Base-by-base conservation (phyloP, 306 rosid species). In the Leucaena leucocephala region DNA sequence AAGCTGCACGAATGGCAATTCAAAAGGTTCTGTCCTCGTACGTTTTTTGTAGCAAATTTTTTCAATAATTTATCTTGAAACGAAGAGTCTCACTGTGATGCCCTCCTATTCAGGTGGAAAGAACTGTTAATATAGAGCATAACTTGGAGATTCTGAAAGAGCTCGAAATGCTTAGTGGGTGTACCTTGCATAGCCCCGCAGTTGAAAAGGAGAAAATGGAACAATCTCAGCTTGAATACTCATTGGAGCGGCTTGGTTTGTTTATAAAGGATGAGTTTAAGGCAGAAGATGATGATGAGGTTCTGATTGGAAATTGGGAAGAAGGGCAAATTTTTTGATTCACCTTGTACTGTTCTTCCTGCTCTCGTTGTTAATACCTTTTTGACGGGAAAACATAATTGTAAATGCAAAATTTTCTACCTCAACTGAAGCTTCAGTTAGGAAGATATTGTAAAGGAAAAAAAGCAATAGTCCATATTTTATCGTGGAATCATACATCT, bases 241-340 rank as follows among this genome's bases (percentile, higher is more conserved):
- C 92, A 3, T 79, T 95, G 84, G 93, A 91, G 91, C 88, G 82
- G 79, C 87, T 95, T 6, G 99, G 99, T 57, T 78, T 95, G 71
- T 93, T 88, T 63, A 80, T 91, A 36, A 95, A 93, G 82, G 89
- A 86, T n/a, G 98, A 91, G 17, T 82, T 68, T 46, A 39, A 71
- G 3, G 89, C 75, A 15, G 88, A 85, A 2, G 92, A 87, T 13
- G 92, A 86, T 22, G 97, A 92, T 49, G 93, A 84, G 80, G 54
- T 79, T 62, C 70, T 65, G 64, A 86, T 67, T 39, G 82, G 21
- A 33, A 84, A 55, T 55, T 82, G 87, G 48, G 94, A 92, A 81
- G 96, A 90, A 76, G 97, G 94, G 59, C 97, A 91, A 79, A 87
- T 91, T 74, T 76, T 77, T 44, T 80, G 82, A 80, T 46, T 9